Evolutionary conservation across 1,284 basidiomycete genomes (phyloP).

Genomic region (Heterobasidion occidentale): DNA sequence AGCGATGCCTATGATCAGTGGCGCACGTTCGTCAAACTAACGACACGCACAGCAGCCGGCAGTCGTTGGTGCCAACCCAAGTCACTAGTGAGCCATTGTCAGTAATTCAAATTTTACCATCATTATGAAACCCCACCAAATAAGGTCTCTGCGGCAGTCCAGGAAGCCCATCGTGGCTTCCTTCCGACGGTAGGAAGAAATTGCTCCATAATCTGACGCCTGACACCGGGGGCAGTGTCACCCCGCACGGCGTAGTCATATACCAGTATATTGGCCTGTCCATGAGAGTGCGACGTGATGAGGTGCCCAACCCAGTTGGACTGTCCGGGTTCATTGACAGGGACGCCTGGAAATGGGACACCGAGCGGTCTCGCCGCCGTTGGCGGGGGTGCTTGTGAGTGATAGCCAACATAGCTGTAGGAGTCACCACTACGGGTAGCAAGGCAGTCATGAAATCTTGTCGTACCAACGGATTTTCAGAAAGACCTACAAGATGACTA

Average conservation of each 20-base stretch:
- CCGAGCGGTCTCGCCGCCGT: slow-evolving; percentile 32
- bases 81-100: slow-evolving; percentile 23
- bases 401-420: slow-evolving; percentile 34
- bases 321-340: slow-evolving; percentile 26
- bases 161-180: slow-evolving; percentile 30
- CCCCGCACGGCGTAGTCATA: slow-evolving; percentile 42
- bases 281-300: slow-evolving; percentile 29
- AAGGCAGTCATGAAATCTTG: neutral
- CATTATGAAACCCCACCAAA: slow-evolving; percentile 17
- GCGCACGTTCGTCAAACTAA: neutral
- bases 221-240: slow-evolving; percentile 28
- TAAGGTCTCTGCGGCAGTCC: slow-evolving; percentile 30
- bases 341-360: slow-evolving; percentile 29
- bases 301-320: slow-evolving; percentile 44
- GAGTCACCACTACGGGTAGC: slow-evolving; percentile 37
- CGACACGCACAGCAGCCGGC: slow-evolving; percentile 13
- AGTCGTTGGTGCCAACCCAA: slow-evolving; percentile 58
- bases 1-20: neutral
- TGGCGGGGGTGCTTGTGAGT: slow-evolving; percentile 18
- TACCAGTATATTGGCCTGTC: slow-evolving; percentile 28
- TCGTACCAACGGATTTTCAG: neutral
- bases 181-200: slow-evolving; percentile 29
- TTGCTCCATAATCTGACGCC: slow-evolving; percentile 24
- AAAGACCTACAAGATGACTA: slow-evolving; percentile 32
- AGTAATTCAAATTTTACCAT: neutral